Percentiles rank a stretch among this genome's conserved stretches.
phyloP scores from a whole-genome alignment of 352 stramenopile genomes.

The Phytophthora multivora region DNA sequence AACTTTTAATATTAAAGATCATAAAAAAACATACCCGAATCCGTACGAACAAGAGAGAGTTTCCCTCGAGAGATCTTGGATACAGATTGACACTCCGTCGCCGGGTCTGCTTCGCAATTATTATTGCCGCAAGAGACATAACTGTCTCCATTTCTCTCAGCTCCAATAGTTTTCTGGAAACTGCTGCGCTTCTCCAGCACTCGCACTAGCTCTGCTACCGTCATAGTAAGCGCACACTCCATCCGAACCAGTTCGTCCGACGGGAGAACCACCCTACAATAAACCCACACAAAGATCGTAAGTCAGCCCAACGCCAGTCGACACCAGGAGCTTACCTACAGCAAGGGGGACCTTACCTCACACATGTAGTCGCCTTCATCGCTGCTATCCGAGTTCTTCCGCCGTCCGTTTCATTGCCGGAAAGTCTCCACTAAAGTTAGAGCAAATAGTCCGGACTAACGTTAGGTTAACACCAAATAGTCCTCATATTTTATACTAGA shows the following conservation, averaged over 20 bases:
- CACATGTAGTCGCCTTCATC: conserved; percentile 41
- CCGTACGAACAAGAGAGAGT: conserved; percentile 30
- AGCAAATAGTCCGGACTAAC: too few species aligned
- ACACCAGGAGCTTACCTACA: not conserved
- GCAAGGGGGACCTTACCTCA: conserved; percentile 15
- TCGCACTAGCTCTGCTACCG: conserved; percentile 26
- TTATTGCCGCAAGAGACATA: conserved; percentile 13
- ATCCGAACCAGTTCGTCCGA: conserved; percentile 43
- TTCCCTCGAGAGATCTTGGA: conserved; percentile 3
- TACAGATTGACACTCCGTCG: conserved; percentile 8
- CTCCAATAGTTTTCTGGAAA: conserved; percentile 12
- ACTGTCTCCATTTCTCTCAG: not conserved
- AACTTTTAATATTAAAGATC: conserved; percentile 1
- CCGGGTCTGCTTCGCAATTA: conserved; percentile 19
- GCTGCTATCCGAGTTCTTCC: not conserved
- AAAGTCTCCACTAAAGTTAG: not conserved
- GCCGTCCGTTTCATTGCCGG: not conserved
- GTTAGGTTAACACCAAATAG: too few species aligned
- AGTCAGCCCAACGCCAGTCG: not conserved
- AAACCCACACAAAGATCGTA: not conserved
- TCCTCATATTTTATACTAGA: too few species aligned
- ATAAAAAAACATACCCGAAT: conserved; percentile 13
- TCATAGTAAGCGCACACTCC: conserved; percentile 33
- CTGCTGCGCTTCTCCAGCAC: conserved; percentile 17
- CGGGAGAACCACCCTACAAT: conserved; percentile 39